Conservation (phyloP, 2,329 filamentous ascomycete genomes). For the Trichoderma sp. region DNA sequence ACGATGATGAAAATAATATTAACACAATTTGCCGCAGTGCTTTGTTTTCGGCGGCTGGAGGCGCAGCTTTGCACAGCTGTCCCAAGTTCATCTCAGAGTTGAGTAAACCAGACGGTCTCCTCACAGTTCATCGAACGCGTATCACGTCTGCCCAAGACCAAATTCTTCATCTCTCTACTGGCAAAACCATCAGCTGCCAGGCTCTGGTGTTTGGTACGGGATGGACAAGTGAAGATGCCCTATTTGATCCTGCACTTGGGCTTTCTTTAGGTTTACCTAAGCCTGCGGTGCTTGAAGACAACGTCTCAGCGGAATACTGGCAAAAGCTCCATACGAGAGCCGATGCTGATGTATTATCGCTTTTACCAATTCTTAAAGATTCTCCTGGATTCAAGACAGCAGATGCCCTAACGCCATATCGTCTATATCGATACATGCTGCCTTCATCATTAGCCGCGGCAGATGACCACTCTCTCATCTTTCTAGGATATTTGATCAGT, state of each 20-base stretch:
- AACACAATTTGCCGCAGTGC: neutral
- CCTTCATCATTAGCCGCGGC: neutral
- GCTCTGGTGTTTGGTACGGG: conserved; percentile 1
- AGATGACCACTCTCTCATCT: neutral
- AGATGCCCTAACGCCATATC: neutral
- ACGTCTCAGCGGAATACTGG: neutral
- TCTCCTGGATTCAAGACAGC: neutral
- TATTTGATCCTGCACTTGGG: neutral
- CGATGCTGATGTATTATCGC: neutral
- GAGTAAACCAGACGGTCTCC: neutral
- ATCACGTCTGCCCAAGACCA: neutral
- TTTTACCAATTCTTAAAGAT: neutral
- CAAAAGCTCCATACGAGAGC: neutral
- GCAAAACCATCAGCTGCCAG: neutral
- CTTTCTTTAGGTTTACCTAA: conserved; percentile 2
- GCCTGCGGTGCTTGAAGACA: neutral
- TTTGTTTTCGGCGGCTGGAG: neutral
- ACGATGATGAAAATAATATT: neutral
- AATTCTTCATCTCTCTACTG: neutral
- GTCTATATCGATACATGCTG: neutral
- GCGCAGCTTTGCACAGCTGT: conserved; percentile 2
- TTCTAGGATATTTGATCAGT: neutral
- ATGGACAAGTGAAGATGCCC: neutral
- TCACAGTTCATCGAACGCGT: neutral
- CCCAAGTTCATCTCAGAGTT: conserved; percentile 2